Evolutionary conservation across 73 alveolate genomes (phyloP).

Genomic region (Stentor coeruleus): DNA sequence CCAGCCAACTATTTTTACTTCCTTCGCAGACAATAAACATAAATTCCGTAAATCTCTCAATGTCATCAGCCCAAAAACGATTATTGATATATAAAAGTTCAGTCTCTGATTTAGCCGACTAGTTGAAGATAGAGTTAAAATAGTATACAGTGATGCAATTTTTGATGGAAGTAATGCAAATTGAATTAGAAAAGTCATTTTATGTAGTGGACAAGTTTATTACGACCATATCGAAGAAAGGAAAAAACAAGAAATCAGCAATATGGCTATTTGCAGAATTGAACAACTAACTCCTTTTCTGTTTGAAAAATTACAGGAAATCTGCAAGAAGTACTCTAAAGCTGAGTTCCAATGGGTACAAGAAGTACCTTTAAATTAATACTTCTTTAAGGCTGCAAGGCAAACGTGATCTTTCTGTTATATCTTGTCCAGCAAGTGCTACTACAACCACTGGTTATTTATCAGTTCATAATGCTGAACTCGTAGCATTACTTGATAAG

Average conservation of each 20-base stretch:
- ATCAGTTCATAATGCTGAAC: slow-evolving; percentile 59
- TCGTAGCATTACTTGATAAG: slow-evolving; percentile 31
- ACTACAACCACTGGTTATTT: slow-evolving; percentile 74
- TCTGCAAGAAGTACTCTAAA: slow-evolving; percentile 40
- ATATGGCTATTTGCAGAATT: slow-evolving; percentile 67
- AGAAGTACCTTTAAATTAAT: slow-evolving; percentile 78
- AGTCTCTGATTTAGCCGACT: slow-evolving; percentile 47
- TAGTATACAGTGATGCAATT: slow-evolving; percentile 34
- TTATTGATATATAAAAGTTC: slow-evolving; percentile 61
- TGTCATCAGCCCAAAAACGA: slow-evolving; percentile 70
- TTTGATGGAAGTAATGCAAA: background rate
- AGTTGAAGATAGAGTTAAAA: slow-evolving; percentile 50
- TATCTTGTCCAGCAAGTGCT: slow-evolving; percentile 54
- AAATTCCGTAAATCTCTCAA: slow-evolving; percentile 87
- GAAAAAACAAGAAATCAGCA: slow-evolving; percentile 28
- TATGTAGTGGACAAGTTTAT: slow-evolving; percentile 74
- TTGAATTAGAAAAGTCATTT: slow-evolving; percentile 47
- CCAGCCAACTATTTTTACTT: slow-evolving; percentile 94
- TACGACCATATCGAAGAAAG: slow-evolving; percentile 49
- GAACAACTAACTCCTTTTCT: slow-evolving; percentile 82
- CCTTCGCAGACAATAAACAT: slow-evolving; percentile 85
- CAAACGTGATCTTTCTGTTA: slow-evolving; percentile 42
- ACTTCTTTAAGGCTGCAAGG: slow-evolving; percentile 65
- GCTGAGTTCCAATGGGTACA: slow-evolving; percentile 55
- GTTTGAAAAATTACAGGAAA: slow-evolving; percentile 51